These are phyloP conservation scores for Diplotaxis tenuifolia DNA, from an alignment of 345 rosid genomes.

Conservation along the genomic window DNA sequence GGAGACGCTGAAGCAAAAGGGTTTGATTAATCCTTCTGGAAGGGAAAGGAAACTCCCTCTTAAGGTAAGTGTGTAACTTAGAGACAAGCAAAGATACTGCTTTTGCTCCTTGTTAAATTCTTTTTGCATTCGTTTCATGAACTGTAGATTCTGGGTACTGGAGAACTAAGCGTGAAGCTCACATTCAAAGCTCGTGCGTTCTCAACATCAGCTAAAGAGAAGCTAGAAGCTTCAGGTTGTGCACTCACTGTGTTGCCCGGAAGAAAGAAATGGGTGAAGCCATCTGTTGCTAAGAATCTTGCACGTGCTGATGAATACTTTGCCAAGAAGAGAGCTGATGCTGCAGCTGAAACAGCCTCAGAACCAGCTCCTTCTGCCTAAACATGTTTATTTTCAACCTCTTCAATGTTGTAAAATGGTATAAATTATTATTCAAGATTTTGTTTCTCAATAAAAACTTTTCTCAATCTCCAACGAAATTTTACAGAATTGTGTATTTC, in stretches of 20 bases:
- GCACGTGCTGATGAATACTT: slow-evolving; percentile 88
- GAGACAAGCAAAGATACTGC: background rate
- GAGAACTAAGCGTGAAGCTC: slow-evolving; percentile 74
- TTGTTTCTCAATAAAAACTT: background rate
- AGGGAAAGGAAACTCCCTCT: slow-evolving; percentile 89
- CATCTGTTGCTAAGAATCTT: slow-evolving; percentile 76
- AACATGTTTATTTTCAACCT: slow-evolving; percentile 1
- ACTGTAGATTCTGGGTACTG: slow-evolving; percentile 82
- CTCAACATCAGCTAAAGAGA: slow-evolving; percentile 76
- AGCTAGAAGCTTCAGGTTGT: slow-evolving; percentile 83
- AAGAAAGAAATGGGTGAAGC: slow-evolving; percentile 91
- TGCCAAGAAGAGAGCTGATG: slow-evolving; percentile 85
- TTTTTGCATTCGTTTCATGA: background rate
- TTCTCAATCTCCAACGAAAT: slow-evolving; percentile 16
- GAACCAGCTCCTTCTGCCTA: slow-evolving; percentile 48
- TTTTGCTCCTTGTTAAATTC: background rate
- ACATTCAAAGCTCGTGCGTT: slow-evolving; percentile 74
- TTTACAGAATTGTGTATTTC: slow-evolving; percentile 16
- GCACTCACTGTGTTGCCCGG: slow-evolving; percentile 75
- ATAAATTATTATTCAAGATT: slow-evolving; percentile 12
- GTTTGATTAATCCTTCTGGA: slow-evolving; percentile 95
- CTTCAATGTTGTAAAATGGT: slow-evolving; percentile 13
- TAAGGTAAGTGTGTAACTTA: slow-evolving; percentile 54
- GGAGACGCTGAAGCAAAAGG: slow-evolving; percentile 67
- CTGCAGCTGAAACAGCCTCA: slow-evolving; percentile 38